Conservation (phyloP, 164 flowering plant genomes). For the Vitis vinifera region DNA sequence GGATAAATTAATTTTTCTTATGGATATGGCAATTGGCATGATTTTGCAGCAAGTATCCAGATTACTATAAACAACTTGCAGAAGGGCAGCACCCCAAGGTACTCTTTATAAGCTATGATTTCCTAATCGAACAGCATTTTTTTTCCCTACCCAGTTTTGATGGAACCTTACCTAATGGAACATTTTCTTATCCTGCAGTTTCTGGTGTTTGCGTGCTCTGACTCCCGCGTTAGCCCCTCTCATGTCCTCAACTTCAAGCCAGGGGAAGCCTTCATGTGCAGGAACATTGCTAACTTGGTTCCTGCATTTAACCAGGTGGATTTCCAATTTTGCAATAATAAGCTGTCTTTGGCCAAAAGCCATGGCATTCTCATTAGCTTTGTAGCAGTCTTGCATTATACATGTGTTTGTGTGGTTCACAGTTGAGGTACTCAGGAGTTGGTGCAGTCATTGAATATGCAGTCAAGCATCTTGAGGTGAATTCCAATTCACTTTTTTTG, state of each 20-base stretch:
- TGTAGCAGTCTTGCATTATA: not conserved
- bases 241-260: slow-evolving; percentile 48
- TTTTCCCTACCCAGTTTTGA: not conserved
- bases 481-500: too few relatives aligned
- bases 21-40: not conserved
- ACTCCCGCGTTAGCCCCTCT: slow-evolving; percentile 57
- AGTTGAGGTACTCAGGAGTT: slow-evolving; percentile 53
- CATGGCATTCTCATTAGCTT: too few relatives aligned
- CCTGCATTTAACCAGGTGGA: slow-evolving; percentile 45
- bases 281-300: slow-evolving; percentile 60
- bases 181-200: slow-evolving; percentile 27
- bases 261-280: slow-evolving; percentile 54
- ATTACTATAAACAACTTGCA: slow-evolving; percentile 7
- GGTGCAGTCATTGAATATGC: slow-evolving; percentile 80
- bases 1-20: too few relatives aligned
- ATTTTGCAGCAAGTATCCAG: slow-evolving; percentile 16
- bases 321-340: not conserved
- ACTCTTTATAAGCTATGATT: not conserved
- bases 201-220: slow-evolving; percentile 59
- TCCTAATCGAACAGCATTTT: not conserved
- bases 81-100: slow-evolving; percentile 24
- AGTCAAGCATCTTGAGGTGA: slow-evolving; percentile 55
- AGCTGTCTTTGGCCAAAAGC: too few relatives aligned
- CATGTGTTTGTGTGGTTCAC: slow-evolving; percentile 3
- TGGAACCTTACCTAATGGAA: too few relatives aligned